phyloP scores from a whole-genome alignment of 768 basidiomycete genomes.

The Harrya chromipes region DNA sequence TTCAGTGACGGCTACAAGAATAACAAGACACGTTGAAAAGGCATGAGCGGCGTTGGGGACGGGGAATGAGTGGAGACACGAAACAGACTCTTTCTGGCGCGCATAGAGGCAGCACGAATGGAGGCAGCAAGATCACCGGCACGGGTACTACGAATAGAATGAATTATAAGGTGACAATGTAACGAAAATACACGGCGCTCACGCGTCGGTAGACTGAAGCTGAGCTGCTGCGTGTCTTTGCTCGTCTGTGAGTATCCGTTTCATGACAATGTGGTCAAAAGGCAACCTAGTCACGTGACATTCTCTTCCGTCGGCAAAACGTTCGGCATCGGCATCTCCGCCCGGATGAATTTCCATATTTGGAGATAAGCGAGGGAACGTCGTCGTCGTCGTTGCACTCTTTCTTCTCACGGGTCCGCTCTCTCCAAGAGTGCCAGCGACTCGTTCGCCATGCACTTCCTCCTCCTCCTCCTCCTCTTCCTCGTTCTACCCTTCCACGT shows the following conservation, averaged over 20 bases:
- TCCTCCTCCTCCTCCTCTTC: conserved; percentile 12
- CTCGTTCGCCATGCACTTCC: conserved; percentile 1
- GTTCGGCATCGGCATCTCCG: conserved; percentile 11
- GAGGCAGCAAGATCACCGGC: conserved; percentile 50
- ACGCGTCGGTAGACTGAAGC: conserved; percentile 24
- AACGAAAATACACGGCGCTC: conserved; percentile 16
- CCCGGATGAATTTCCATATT: conserved; percentile 3
- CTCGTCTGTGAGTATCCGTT: conserved; percentile 37
- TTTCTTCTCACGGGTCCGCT: conserved; percentile 22
- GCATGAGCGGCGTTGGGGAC: conserved; percentile 29
- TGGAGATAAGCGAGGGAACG: conserved; percentile 11
- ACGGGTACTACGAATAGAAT: conserved; percentile 31
- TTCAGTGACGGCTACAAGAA: conserved; percentile 57
- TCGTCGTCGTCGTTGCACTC: conserved; percentile 10
- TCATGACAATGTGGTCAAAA: conserved; percentile 15
- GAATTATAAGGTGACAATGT: conserved; percentile 4
- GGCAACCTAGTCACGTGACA: background rate
- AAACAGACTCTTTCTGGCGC: conserved; percentile 58
- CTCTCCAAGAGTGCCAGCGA: conserved; percentile 27
- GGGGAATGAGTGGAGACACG: conserved; percentile 14
- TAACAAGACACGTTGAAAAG: conserved; percentile 22
- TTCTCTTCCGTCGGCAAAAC: background rate
- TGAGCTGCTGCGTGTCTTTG: conserved; percentile 22
- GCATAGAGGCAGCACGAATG: conserved; percentile 55
- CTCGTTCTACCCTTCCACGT: conserved; percentile 17